Evolutionary conservation across 1,284 basidiomycete species (phyloP), one percentile per base, ranked within the genome.

Genomic region (Moesziomyces aphidis): DNA sequence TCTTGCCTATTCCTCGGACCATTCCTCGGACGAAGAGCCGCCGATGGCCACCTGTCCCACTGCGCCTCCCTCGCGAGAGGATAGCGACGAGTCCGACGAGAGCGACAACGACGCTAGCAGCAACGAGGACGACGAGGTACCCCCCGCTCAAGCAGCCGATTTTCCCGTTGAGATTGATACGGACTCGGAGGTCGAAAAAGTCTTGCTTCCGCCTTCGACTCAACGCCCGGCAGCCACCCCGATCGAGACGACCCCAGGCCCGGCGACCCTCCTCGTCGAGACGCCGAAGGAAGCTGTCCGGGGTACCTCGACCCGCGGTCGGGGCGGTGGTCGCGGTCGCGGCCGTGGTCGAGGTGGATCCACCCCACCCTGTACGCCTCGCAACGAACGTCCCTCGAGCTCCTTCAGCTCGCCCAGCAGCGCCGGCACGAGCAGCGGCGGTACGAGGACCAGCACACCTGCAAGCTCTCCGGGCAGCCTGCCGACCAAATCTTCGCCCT

Each of bases 11-110:
- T 54, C 65, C 17, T 53, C 55, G 31, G 59, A 68, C 24, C 59
- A 61, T 21, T 54, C 65, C 17, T 53, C 55, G 31, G 59, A 68
- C 24, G 65, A 61, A 19, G 65, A 68, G 7, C 54, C n/a, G 17
- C 23, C 9, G 51, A 53, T n/a, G 26, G 2, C 19, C 28, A 9
- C 39, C 3, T 17, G 39, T 15, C 15, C 7, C 15, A 15, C 39
- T 19, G 19, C 39, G 39, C 17, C 39, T 8, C 39, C 39, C 19
- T 11, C 39, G 42, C 19, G 34, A 15, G 6, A 55, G n/a, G 8
- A 36, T 13, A 15, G 6, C 10, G 22, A 47, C 7, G 44, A 55
- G 24, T 15, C 19, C 21, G 44, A 39, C 15, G 15, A 9, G 10
- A 23, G 21, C 15, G 26, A 48, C 4, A 19, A 28, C 1, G 31